Conservation (phyloP, 176 grass and related monocot genomes). For the Elaeis guineensis region DNA sequence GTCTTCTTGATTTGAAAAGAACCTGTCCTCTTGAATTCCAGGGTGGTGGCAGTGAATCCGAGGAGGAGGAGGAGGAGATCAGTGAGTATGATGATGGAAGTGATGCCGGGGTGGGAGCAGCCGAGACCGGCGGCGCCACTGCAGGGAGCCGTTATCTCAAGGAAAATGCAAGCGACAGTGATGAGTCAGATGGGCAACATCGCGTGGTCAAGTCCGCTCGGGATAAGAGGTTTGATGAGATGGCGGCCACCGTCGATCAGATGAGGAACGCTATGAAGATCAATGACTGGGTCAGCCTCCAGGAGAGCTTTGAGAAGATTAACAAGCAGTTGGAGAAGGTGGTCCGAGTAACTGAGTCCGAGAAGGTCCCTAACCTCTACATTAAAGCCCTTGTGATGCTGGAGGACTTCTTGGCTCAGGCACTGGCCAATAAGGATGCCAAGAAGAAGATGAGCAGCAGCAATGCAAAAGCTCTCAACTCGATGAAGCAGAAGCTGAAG, state of each 20-base stretch:
- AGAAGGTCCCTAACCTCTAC: slow-evolving; percentile 63
- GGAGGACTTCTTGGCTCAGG: slow-evolving; percentile 79
- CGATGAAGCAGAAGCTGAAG: slow-evolving; percentile 90
- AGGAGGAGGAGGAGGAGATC: slow-evolving; percentile 61
- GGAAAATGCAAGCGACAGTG: slow-evolving; percentile 40
- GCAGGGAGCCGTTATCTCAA: slow-evolving; percentile 46
- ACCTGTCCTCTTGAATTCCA: slow-evolving; percentile 14
- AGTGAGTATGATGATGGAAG: slow-evolving; percentile 14
- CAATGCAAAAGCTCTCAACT: slow-evolving; percentile 72
- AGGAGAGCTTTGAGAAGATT: slow-evolving; percentile 85
- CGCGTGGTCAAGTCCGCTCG: slow-evolving; percentile 63
- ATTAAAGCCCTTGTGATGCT: slow-evolving; percentile 78
- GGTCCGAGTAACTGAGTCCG: slow-evolving; percentile 72
- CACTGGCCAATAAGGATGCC: slow-evolving; percentile 92
- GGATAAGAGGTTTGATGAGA: slow-evolving; percentile 82
- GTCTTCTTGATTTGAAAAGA: neutral
- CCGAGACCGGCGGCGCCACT: neutral
- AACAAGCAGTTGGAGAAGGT: slow-evolving; percentile 99
- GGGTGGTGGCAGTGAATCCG: slow-evolving; percentile 65
- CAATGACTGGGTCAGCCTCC: slow-evolving; percentile 89
- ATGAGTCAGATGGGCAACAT: slow-evolving; percentile 63
- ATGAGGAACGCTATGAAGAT: slow-evolving; percentile 98
- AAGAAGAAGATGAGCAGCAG: slow-evolving; percentile 99
- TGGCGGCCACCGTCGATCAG: slow-evolving; percentile 75
- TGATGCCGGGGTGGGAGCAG: slow-evolving; percentile 1